Conservation (phyloP, 2,329 filamentous ascomycete genomes). For the Exophiala bonariae region DNA sequence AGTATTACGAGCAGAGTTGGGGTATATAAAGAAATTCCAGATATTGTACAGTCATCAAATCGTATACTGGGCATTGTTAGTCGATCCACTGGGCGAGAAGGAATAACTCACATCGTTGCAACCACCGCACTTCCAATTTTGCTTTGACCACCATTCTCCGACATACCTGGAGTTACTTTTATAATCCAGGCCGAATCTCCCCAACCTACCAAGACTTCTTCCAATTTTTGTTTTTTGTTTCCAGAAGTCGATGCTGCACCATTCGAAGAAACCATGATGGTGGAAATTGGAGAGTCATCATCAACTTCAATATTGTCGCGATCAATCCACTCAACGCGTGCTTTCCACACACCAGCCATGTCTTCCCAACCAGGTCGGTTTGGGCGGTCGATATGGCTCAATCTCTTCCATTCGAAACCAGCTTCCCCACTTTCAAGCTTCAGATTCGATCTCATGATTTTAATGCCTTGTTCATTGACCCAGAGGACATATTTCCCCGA, state of each 20-base stretch:
- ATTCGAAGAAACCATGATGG: slow-evolving; percentile 36
- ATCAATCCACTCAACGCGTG: slow-evolving; percentile 88
- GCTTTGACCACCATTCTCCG: slow-evolving; percentile 66
- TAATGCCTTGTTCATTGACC: slow-evolving; percentile 96
- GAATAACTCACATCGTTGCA: slow-evolving; percentile 76
- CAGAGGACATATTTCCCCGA: slow-evolving; percentile 91
- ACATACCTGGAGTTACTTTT: slow-evolving; percentile 77
- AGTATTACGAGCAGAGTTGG: slow-evolving; percentile 86
- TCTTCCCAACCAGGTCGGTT: slow-evolving; percentile 88
- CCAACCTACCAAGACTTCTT: slow-evolving; percentile 91
- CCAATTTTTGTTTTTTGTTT: slow-evolving; percentile 47
- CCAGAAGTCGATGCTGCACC: slow-evolving; percentile 37
- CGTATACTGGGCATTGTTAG: slow-evolving; percentile 63
- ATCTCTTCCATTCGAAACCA: slow-evolving; percentile 89
- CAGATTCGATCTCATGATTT: slow-evolving; percentile 91
- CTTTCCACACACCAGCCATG: slow-evolving; percentile 95
- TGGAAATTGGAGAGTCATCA: slow-evolving; percentile 48
- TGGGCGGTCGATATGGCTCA: slow-evolving; percentile 88
- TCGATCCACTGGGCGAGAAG: slow-evolving; percentile 22
- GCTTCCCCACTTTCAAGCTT: slow-evolving; percentile 73
- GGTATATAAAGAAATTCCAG: slow-evolving; percentile 94
- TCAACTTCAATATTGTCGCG: slow-evolving; percentile 75
- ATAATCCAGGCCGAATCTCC: slow-evolving; percentile 95
- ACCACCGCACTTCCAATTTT: slow-evolving; percentile 82
- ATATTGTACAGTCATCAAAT: slow-evolving; percentile 90